Evolutionary conservation across 2,329 filamentous ascomycete genomes (phyloP), one percentile per base, ranked within the genome.

Genomic region (Metarhizium sp.): DNA sequence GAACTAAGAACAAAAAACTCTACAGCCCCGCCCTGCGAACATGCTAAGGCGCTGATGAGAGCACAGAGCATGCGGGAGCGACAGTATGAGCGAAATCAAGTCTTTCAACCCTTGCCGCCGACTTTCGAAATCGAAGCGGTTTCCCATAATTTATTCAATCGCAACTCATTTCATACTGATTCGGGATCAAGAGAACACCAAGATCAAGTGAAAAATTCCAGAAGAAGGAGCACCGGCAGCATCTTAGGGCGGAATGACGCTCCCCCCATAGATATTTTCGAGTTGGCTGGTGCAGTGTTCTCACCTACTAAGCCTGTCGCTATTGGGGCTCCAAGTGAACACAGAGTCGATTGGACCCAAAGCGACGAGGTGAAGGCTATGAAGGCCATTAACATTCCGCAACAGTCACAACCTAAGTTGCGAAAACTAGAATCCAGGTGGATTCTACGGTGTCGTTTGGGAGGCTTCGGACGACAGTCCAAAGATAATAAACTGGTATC

Each of bases 311-410:
- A 34, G 30, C 40, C 36, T 10, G 49, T 52, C 2, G 52, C 58
- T 16, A 10, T 52, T 25, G 56, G 56, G 8, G 59, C 61, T 36
- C 57, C 58, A 14, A 60, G 71, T 34, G 68, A 74, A 54, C 71
- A 73, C 60, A 70, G 75, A 36, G 75, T 78, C 55, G 80, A 84
- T 64, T 85, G 81, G 81, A 78, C 78, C 34, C 80, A 84, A 63
- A 77, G 74, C 61, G 80, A 83, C 58, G 78, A 82, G 65, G 51
- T 61, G 59, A 60, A 50, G 7, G 46, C 42, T 16, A 30, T 13
- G 20, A 53, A 49, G 14, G 14, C 16, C 14, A 18, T 46, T 7
- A 4, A 30, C 30, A 43, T 43, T 42, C 18, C 55, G 16, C 49
- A 51, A 10, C 32, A 18, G 38, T 53, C 58, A 54, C 50, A 63